Conservation (phyloP, 768 basidiomycete species). For the Pulveroboletus frians region DNA sequence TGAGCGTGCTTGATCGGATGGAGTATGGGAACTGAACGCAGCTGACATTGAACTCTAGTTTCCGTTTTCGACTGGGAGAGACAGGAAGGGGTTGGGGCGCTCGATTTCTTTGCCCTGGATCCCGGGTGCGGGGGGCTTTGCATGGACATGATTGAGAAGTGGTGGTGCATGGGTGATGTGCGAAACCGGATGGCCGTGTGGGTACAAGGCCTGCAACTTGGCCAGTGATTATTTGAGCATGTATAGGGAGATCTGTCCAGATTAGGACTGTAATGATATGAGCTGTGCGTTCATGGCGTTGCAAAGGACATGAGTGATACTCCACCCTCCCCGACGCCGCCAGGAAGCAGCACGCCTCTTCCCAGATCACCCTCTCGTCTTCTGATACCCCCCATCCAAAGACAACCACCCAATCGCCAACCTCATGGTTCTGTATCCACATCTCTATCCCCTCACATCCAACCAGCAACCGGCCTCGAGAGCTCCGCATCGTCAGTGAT, state of each 20-base stretch:
- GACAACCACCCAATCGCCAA: slow-evolving; percentile 51
- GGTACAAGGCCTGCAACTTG: slow-evolving; percentile 57
- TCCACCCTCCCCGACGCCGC: slow-evolving; percentile 30
- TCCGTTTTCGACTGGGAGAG: slow-evolving; percentile 39
- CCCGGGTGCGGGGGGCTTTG: slow-evolving; percentile 21
- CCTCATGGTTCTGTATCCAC: slow-evolving; percentile 40
- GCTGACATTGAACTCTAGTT: slow-evolving; percentile 31
- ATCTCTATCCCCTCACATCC: slow-evolving; percentile 19
- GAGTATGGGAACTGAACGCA: not conserved
- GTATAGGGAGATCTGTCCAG: slow-evolving; percentile 5
- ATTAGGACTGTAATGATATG: not conserved
- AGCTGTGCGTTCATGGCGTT: slow-evolving; percentile 2
- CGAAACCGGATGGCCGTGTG: slow-evolving; percentile 66
- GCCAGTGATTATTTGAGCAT: slow-evolving; percentile 12
- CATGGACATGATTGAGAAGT: slow-evolving; percentile 69
- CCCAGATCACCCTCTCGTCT: slow-evolving; percentile 48
- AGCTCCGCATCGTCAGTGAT: slow-evolving; percentile 70
- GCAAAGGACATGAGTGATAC: slow-evolving; percentile 23
- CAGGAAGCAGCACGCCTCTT: slow-evolving; percentile 35
- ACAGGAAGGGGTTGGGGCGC: slow-evolving; percentile 48
- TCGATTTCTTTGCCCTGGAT: slow-evolving; percentile 62
- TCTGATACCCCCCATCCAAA: slow-evolving; percentile 44
- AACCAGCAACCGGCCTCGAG: slow-evolving; percentile 39
- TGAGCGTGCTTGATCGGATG: slow-evolving; percentile 32
- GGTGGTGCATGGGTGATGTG: slow-evolving; percentile 81